Evolutionary conservation across 108 stramenopile genomes (phyloP).

Genomic region (Nitzschia sp.): DNA sequence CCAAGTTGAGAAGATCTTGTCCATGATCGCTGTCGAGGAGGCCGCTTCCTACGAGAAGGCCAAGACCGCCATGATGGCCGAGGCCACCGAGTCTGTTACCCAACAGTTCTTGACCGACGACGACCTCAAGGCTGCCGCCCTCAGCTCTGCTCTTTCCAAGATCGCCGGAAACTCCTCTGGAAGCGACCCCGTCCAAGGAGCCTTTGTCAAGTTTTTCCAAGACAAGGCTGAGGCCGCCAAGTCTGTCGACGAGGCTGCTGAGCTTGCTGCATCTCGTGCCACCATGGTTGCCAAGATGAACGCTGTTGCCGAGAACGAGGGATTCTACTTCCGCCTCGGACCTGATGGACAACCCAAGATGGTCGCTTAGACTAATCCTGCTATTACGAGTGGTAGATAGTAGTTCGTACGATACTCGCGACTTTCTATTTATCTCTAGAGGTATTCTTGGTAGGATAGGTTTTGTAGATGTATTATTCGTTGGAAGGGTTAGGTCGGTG

Average conservation of each 20-base stretch:
- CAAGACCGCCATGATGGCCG: conserved; percentile 77
- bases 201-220: conserved; percentile 77
- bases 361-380: conserved; percentile 43
- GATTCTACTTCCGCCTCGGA: conserved; percentile 79
- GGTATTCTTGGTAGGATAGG: no score
- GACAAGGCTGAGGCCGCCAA: conserved; percentile 68
- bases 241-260: conserved; percentile 63
- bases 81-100: conserved; percentile 76
- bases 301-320: conserved; percentile 69
- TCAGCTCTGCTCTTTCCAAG: conserved; percentile 68
- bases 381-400: no score
- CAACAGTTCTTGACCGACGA: conserved; percentile 58
- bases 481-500: no score
- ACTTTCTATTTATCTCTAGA: no score
- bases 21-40: conserved; percentile 77
- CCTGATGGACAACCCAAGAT: conserved; percentile 66
- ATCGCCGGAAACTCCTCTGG: conserved; percentile 49
- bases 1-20: conserved; percentile 71
- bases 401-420: no score
- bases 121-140: conserved; percentile 71
- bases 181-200: conserved; percentile 68
- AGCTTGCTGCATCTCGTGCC: conserved; percentile 56
- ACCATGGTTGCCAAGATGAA: conserved; percentile 78
- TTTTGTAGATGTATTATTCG: no score
- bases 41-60: conserved; percentile 68